These are phyloP conservation scores for Xylaria nigripes DNA, from an alignment of 495 filamentous ascomycete genomes.

Conservation along the genomic window DNA sequence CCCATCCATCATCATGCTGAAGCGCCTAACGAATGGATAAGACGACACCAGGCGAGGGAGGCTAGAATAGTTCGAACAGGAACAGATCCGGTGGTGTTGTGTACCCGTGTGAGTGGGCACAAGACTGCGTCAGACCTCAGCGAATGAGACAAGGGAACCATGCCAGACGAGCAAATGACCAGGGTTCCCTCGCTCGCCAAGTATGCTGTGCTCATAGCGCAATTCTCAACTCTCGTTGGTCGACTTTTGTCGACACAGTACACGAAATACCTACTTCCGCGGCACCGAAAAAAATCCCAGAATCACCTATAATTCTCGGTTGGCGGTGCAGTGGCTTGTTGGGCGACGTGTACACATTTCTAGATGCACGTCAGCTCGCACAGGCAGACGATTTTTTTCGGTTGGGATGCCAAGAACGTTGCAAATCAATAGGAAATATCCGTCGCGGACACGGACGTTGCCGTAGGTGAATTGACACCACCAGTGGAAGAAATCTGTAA, in stretches of 20 bases:
- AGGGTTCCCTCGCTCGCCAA: background rate
- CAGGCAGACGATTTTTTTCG: background rate
- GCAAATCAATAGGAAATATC: background rate
- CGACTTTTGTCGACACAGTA: background rate
- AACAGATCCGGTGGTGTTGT: constrained; percentile 7
- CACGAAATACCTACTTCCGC: constrained; percentile 3
- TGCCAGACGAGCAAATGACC: background rate
- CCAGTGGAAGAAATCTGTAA: background rate
- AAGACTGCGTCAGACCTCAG: constrained; percentile 4
- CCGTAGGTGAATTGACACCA: background rate
- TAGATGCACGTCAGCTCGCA: constrained; percentile 6
- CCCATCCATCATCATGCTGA: background rate
- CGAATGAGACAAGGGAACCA: constrained; percentile 1
- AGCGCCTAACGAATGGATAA: background rate
- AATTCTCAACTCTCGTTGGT: constrained; percentile 7
- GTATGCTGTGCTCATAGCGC: background rate
- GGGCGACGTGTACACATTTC: constrained; percentile 6
- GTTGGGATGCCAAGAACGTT: background rate
- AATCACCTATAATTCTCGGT: background rate
- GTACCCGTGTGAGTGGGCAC: constrained; percentile 3
- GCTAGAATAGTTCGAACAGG: constrained; percentile 1
- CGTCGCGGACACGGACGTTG: background rate
- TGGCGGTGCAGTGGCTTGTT: constrained; percentile 4
- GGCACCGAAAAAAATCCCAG: background rate
- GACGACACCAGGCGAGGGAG: background rate